phyloP scores from a whole-genome alignment of 2,329 filamentous ascomycete species.

The Botrytis paeoniae region DNA sequence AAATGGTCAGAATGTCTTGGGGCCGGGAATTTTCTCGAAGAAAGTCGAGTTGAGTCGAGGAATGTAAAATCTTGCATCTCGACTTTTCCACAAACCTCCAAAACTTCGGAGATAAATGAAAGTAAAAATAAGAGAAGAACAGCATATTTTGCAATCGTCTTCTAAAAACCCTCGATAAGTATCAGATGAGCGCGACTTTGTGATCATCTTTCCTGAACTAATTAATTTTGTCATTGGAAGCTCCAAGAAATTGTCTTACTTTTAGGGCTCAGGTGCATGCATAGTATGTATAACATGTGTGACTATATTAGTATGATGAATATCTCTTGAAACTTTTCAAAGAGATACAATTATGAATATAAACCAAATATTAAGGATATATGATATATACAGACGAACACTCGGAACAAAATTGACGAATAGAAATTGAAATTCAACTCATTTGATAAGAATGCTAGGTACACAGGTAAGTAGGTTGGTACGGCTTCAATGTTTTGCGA shows the following conservation, averaged over 20 bases:
- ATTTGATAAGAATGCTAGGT: neutral
- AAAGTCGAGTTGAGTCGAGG: neutral
- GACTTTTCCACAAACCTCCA: neutral
- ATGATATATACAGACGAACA: neutral
- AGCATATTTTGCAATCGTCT: neutral
- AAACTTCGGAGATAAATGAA: neutral
- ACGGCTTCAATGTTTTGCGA: neutral
- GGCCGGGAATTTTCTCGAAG: neutral
- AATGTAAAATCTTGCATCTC: neutral
- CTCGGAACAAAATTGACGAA: neutral
- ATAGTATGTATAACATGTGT: neutral
- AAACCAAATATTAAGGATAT: neutral
- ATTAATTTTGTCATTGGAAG: neutral
- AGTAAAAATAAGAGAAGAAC: neutral
- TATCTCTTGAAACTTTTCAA: slow-evolving; percentile 4
- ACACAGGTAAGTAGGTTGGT: neutral
- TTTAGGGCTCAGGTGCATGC: slow-evolving; percentile 2
- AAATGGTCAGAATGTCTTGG: neutral
- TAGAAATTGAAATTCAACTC: neutral
- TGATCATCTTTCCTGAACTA: neutral
- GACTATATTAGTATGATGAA: neutral
- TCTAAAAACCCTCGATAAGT: neutral
- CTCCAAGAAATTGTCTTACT: slow-evolving; percentile 8
- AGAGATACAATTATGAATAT: neutral
- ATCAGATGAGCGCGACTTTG: slow-evolving; percentile 12